Conservation (phyloP, 1,139 yeast species). For the Suhomyces wounanorum region DNA sequence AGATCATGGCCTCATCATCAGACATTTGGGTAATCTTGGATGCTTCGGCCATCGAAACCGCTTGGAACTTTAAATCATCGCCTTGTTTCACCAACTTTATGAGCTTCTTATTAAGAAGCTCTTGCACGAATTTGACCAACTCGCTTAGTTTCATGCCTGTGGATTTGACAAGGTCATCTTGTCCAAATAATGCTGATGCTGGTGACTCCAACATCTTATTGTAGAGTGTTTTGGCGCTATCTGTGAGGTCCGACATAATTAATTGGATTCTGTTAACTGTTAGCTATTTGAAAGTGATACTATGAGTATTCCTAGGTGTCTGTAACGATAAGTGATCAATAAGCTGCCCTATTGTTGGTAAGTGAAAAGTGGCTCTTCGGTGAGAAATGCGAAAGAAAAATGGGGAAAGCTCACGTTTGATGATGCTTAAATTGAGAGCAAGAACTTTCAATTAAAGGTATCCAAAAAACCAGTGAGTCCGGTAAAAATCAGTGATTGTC, state of each 20-base stretch:
- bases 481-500: constrained; percentile 1
- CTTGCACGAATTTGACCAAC: constrained; percentile 64
- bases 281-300: neutral
- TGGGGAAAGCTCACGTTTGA: too few species aligned
- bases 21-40: constrained; percentile 71
- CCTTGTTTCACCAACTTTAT: constrained; percentile 69
- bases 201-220: constrained; percentile 56
- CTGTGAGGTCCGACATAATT: constrained; percentile 33
- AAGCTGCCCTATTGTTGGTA: neutral
- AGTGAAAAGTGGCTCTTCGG: neutral
- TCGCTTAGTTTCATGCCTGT: constrained; percentile 42
- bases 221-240: constrained; percentile 58
- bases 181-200: constrained; percentile 51
- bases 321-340: neutral
- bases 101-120: constrained; percentile 61
- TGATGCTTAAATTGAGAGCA: too few species aligned
- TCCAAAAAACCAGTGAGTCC: too few species aligned
- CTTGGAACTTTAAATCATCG: constrained; percentile 70
- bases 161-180: constrained; percentile 57
- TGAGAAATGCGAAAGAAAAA: neutral
- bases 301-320: too few species aligned
- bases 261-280: neutral
- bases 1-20: constrained; percentile 89
- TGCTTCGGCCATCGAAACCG: constrained; percentile 68
- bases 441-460: too few species aligned